These are phyloP conservation scores for Penicillium sp. DNA, from an alignment of 2,329 filamentous ascomycete species.

Conservation along the genomic window DNA sequence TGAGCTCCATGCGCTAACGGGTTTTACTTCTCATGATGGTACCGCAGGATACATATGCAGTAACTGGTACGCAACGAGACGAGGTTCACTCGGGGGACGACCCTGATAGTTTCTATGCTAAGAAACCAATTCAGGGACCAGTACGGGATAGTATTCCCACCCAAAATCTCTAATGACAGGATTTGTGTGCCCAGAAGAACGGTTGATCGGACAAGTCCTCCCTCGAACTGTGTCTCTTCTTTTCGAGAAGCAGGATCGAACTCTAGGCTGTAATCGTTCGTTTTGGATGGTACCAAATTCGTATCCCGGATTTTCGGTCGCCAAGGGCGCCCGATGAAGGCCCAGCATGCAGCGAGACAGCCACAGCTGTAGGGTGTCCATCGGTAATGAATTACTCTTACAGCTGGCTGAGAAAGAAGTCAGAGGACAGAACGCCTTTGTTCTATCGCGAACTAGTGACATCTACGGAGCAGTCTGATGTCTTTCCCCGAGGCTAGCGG, in stretches of 20 bases:
- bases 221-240: background rate
- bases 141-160: background rate
- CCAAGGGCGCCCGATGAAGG: background rate
- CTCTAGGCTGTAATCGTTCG: background rate
- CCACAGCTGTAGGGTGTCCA: background rate
- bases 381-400: no score
- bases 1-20: constrained; percentile 17
- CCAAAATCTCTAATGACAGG: background rate
- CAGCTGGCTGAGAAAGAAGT: background rate
- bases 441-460: background rate
- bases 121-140: background rate
- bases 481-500: background rate
- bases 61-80: background rate
- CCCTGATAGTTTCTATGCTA: background rate
- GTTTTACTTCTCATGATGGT: constrained; percentile 10
- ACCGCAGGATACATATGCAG: background rate
- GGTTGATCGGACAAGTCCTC: background rate
- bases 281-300: background rate
- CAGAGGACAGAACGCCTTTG: background rate
- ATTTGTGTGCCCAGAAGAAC: background rate
- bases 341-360: background rate
- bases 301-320: background rate
- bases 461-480: background rate
- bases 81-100: background rate
- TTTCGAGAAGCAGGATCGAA: background rate